Evolutionary conservation across 2,329 filamentous ascomycete species (phyloP), one percentile per base, ranked within the genome.

Genomic region (Colletotrichum gigasporum): DNA sequence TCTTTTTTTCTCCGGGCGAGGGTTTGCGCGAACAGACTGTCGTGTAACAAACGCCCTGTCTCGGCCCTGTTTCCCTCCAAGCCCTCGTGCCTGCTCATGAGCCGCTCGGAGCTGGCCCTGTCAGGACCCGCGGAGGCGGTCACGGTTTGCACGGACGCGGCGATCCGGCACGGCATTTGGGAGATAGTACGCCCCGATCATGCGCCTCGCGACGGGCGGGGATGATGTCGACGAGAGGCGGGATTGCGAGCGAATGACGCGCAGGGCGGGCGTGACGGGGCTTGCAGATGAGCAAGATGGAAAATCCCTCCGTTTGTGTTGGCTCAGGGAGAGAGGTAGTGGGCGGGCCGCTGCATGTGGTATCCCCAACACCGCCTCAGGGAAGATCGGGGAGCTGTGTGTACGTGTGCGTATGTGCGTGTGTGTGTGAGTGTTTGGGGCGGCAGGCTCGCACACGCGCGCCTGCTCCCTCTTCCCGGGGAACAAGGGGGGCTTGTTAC

Each of bases 1-100:
- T 42, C 50, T 50, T 50, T 22, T 32, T 51, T 24, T 37, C 47
- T n/a, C 18, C 30, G 51, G 34, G 37, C 39, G 51, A 54, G 51
- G 26, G 44, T 32, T 44, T 54, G 32, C 51, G 39, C 39, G 51
- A 54, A 28, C 14, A 22, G 9, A 11, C 20, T 41, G 16, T 20
- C n/a, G 39, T 54, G 51, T 54, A 44, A 54, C 16, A 24, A n/a
- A 16, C 37, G 16, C 16, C 18, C 20, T 32, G 37, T 54, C 51
- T 54, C 51, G 51, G 51, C 24, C 35, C 20, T 20, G 41, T 4
- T 54, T 22, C 7, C 3, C 8, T 9, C 24, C 9, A n/a, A n/a
- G n/a, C 24, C 42, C 34, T 12, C 20, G 22, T 41, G 16, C 10
- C 8, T 14, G 9, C 18, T 20, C n/a, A 8, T 12, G n/a, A n/a